Evolutionary conservation across 108 stramenopile species (phyloP).

Genomic region (Cyclotella cryptica): DNA sequence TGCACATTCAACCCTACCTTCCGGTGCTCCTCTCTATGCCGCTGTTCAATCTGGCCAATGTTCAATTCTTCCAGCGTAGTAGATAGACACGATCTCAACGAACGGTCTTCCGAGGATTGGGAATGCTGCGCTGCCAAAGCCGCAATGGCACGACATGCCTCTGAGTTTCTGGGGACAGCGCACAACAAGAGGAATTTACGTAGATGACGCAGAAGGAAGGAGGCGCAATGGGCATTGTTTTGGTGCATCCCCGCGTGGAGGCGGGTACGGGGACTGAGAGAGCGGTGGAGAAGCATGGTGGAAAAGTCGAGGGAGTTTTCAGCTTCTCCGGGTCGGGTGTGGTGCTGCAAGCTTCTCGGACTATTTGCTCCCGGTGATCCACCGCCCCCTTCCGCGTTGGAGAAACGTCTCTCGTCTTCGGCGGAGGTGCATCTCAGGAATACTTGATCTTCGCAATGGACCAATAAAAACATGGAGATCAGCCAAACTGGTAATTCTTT

Average conservation of each 20-base stretch:
- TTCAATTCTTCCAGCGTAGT: conserved; percentile 21
- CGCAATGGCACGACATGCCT: conserved; percentile 76
- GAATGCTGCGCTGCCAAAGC: conserved; percentile 62
- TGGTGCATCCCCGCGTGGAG: conserved; percentile 80
- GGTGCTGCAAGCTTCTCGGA: background rate
- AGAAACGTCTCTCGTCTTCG: conserved; percentile 79
- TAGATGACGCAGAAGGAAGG: conserved; percentile 79
- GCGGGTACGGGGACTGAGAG: conserved; percentile 56
- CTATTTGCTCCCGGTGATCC: conserved; percentile 9
- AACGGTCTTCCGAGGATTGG: conserved; percentile 2
- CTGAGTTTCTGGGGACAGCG: conserved; percentile 76
- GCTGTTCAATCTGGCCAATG: conserved; percentile 47
- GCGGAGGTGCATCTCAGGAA: conserved; percentile 74
- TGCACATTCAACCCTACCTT: conserved; percentile 74
- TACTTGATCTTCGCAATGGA: conserved; percentile 85
- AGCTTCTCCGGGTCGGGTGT: conserved; percentile 30
- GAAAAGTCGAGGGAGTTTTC: conserved; percentile 66
- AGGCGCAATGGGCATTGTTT: conserved; percentile 79
- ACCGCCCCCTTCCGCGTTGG: conserved; percentile 30
- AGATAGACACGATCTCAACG: conserved; percentile 14
- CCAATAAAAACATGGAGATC: conserved; percentile 79
- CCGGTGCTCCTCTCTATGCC: conserved; percentile 82
- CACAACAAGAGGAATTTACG: conserved; percentile 76
- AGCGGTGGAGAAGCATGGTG: conserved; percentile 53
- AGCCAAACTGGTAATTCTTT: conserved; percentile 91